Base-by-base conservation (phyloP, 768 basidiomycete species). In the Mycena rosella region DNA sequence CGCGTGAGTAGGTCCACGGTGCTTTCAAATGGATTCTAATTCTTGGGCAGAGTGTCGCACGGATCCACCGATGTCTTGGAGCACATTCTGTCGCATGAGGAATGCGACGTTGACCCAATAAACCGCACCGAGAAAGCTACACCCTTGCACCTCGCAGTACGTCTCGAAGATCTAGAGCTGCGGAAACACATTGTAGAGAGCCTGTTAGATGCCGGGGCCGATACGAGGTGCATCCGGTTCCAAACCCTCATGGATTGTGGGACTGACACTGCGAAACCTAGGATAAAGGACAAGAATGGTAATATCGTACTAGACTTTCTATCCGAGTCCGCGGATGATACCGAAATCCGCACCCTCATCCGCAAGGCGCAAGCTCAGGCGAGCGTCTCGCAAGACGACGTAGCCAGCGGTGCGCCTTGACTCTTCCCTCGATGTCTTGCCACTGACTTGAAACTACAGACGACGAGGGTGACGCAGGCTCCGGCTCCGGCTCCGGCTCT, bases 51-150 rank as follows among this genome's bases (percentile, higher is more conserved):
- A 20, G 87, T 86, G 22, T 82, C 79, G 36, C 72, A 86, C 45
- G 90, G 89, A 26, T 91, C 88, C 27, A 83, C 83, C 1, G 85
- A 86, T 30, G 89, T 91, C 53, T 81, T 95, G 5, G 92, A 95
- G 68, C 83, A 90, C 60, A 87, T 96, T 70, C 84, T 96, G 36
- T 87, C 86, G 6, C 83, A 89, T 73, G 92, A 94, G 14, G 86
- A 84, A 5, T 95, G 93, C 80, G 94, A 95, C 74, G 93, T 95
- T 56, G 94, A 96, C 76, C 88, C 89, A 20, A 82, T 87, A 73
- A 95, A 95, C 78, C 83, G 84, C 22, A 74, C 91, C 30, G 89
- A 91, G 53, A 85, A 85, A 11, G 88, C 89, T 9, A 96, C 95
- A 0, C 95, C 95, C 5, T 82, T 96, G 18, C 94, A 95, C 76